Percentiles rank a stretch among this genome's conserved stretches.
Conservation (phyloP, 2,329 filamentous ascomycete species). For the Coniochaeta sp. region DNA sequence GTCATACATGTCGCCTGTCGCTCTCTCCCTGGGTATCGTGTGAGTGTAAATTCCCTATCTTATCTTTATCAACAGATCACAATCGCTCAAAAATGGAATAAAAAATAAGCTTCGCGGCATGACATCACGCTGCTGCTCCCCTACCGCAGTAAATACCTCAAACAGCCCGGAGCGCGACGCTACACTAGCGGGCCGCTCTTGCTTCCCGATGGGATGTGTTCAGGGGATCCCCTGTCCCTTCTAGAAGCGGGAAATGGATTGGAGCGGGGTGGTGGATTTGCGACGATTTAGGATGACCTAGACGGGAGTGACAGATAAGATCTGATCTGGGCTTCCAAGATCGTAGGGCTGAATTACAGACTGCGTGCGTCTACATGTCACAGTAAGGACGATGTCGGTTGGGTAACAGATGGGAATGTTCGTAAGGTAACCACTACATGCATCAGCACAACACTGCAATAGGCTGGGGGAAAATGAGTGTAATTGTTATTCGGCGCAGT, state of each 20-base stretch:
- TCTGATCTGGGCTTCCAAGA: background rate
- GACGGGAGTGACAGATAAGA: too few relatives aligned
- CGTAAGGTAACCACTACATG: too few relatives aligned
- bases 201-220: background rate
- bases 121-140: slow-evolving; percentile 5
- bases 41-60: background rate
- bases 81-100: background rate
- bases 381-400: too few relatives aligned
- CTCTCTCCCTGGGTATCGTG: too few relatives aligned
- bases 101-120: background rate
- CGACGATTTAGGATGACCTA: background rate
- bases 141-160: too few relatives aligned
- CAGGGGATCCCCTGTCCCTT: background rate
- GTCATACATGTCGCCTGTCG: too few relatives aligned
- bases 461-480: background rate
- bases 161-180: background rate
- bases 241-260: background rate
- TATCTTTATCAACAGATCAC: background rate
- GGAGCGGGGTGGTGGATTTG: background rate
- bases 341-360: background rate
- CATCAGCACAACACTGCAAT: too few relatives aligned
- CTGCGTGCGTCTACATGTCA: too few relatives aligned
- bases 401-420: too few relatives aligned
- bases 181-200: background rate
- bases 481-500: background rate